A percentile compares a stretch with the other conserved stretches of the same genome.
Conservation (phyloP, 441 rosid genomes). For the Erysimum pusillum region DNA sequence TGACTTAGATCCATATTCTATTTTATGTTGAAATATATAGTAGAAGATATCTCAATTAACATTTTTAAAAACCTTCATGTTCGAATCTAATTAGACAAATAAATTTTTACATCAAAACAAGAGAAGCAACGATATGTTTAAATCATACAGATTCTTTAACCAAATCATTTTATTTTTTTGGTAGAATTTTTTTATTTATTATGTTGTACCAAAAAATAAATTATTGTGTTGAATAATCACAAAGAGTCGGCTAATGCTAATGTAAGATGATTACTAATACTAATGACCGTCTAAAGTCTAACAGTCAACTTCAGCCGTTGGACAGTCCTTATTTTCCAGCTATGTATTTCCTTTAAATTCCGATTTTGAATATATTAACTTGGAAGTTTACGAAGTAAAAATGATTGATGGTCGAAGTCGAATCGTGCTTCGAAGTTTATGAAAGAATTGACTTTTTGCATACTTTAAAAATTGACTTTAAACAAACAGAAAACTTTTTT, state of each 20-base stretch:
- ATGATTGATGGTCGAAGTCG: constrained; percentile 40
- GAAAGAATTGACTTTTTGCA: constrained; percentile 29
- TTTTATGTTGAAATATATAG: too few relatives aligned
- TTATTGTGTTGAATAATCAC: neutral
- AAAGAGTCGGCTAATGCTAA: constrained; percentile 4
- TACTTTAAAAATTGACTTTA: constrained; percentile 21
- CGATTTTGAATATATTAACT: neutral
- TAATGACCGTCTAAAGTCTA: constrained; percentile 19
- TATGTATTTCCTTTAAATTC: neutral
- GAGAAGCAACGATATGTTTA: neutral
- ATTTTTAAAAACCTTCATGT: neutral
- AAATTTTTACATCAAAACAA: neutral
- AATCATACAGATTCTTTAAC: neutral
- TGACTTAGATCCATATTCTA: too few relatives aligned
- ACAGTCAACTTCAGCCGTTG: constrained; percentile 39
- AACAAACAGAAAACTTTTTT: constrained; percentile 1
- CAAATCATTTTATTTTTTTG: too few relatives aligned
- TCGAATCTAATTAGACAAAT: neutral
- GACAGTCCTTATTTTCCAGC: constrained; percentile 25
- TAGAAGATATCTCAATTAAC: too few relatives aligned
- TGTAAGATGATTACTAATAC: constrained; percentile 21
- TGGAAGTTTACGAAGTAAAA: constrained; percentile 1
- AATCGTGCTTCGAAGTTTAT: constrained; percentile 36
- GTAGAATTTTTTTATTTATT: neutral
- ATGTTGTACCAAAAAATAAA: too few relatives aligned